Conservation (phyloP, 2,329 filamentous ascomycete genomes). For the Verticillium nonalfalfae region DNA sequence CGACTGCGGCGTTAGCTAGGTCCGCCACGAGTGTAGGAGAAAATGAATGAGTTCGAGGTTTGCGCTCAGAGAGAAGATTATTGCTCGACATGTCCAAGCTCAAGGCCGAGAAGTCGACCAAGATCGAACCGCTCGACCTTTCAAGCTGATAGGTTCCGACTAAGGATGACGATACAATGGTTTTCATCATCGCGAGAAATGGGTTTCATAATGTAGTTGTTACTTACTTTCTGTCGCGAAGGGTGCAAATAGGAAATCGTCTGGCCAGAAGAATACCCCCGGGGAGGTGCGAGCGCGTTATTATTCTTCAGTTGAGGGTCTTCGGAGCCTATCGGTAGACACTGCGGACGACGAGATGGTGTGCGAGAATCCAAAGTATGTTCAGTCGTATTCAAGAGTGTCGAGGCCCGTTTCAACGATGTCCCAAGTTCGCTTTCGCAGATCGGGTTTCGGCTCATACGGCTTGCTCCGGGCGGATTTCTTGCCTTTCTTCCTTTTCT, state of each 20-base stretch:
- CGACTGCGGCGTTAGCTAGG: neutral
- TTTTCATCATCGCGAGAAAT: slow-evolving; percentile 67
- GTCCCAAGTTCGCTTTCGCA: slow-evolving; percentile 63
- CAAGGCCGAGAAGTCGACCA: slow-evolving; percentile 14
- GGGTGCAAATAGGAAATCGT: too few relatives aligned
- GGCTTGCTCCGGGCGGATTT: slow-evolving; percentile 29
- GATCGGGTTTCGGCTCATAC: slow-evolving; percentile 48
- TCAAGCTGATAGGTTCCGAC: slow-evolving; percentile 51
- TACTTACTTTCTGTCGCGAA: too few relatives aligned
- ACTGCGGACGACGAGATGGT: slow-evolving; percentile 27
- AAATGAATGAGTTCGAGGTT: neutral
- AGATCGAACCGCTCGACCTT: slow-evolving; percentile 6
- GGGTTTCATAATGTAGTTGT: neutral
- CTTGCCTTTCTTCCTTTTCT: slow-evolving; percentile 32
- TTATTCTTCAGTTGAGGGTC: too few relatives aligned
- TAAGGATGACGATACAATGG: slow-evolving; percentile 94
- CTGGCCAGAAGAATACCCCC: too few relatives aligned
- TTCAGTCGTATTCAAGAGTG: slow-evolving; percentile 51
- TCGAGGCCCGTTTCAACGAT: slow-evolving; percentile 56
- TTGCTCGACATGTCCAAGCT: slow-evolving; percentile 37
- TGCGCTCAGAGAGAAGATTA: slow-evolving; percentile 51
- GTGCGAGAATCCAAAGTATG: slow-evolving; percentile 30
- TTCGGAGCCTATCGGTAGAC: neutral
- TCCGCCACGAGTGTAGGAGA: neutral
- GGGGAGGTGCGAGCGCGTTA: too few relatives aligned